Evolutionary conservation across 2,329 filamentous ascomycete genomes (phyloP), one percentile per base, ranked within the genome.

Genomic region (Aspergillus sp.): DNA sequence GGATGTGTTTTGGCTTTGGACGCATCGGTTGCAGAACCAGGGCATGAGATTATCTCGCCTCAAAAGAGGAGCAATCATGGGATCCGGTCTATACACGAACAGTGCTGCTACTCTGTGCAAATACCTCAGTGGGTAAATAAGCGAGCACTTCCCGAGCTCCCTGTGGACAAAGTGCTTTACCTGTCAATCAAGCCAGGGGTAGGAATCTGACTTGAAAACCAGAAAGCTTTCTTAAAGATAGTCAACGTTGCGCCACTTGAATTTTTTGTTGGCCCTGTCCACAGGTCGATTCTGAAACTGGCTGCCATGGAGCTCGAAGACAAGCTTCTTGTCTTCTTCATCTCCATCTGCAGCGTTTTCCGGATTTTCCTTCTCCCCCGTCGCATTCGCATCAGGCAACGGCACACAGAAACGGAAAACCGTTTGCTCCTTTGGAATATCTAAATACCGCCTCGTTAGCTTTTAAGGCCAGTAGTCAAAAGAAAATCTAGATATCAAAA

Each of bases 221-320:
- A n/a, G 9, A 21, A 25, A 12, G 6, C 14, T 19, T 6, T 56
- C 57, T 89, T 79, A 96, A 14, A 96, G 73, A 63, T 90, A 87
- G 49, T 87, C 82, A 62, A 92, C 80, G 68, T 90, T 91, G 71
- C 93, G 92, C 70, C 85, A 82, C 76, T 95, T 96, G 76, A 96
- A 96, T 77, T 96, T 98, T 77, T 87, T 91, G 67, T 90, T 96
- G 49, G 92, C 91, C 21, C 95, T 81, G 71, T 98, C 93, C 15
- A 89, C 87, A 2, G 93, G 87, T 11, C 92, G 83, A 64, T 88
- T 86, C 80, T 91, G 86, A 69, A 98, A 93, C 70, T 96, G 91
- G 66, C 91, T 89, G 3, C 95, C 95, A 62, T 93, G 84, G 2
- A 98, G 79, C 72, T 98, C 93, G 67, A 97, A 95, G 0, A 87